Evolutionary conservation across 768 basidiomycete species (phyloP).

Genomic region (Boletus vermiculosoides): DNA sequence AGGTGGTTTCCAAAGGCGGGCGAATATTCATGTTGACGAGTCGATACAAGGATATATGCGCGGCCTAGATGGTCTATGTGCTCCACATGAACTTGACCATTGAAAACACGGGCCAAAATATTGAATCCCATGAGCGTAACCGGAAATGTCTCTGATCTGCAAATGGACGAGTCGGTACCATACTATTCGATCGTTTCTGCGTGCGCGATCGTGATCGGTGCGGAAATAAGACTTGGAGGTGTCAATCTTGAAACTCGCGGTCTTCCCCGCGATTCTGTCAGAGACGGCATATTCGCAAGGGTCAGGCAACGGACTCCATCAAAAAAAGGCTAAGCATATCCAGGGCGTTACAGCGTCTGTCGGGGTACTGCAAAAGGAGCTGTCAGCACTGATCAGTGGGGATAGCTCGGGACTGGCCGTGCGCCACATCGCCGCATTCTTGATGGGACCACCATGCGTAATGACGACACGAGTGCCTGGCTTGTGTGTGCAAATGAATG

Average conservation of each 20-base stretch:
- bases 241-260: slow-evolving; percentile 1
- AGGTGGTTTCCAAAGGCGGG: neutral
- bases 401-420: slow-evolving; percentile 5
- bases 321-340: neutral
- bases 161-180: slow-evolving; percentile 6
- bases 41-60: neutral
- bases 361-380: neutral
- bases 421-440: slow-evolving; percentile 21
- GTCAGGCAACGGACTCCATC: neutral
- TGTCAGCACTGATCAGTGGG: slow-evolving; percentile 4
- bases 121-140: neutral
- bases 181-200: slow-evolving; percentile 5
- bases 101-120: neutral
- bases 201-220: slow-evolving; percentile 25
- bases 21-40: neutral
- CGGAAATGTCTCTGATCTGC: slow-evolving; percentile 17
- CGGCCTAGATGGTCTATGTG: neutral
- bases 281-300: neutral
- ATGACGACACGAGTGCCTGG: slow-evolving; percentile 23
- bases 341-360: neutral
- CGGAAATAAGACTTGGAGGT: slow-evolving; percentile 4
- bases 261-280: slow-evolving; percentile 1
- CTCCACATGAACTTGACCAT: slow-evolving; percentile 1
- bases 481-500: neutral
- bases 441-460: slow-evolving; percentile 12